Conservation (phyloP, 129 eudicot genomes). For the Arctium minus region DNA sequence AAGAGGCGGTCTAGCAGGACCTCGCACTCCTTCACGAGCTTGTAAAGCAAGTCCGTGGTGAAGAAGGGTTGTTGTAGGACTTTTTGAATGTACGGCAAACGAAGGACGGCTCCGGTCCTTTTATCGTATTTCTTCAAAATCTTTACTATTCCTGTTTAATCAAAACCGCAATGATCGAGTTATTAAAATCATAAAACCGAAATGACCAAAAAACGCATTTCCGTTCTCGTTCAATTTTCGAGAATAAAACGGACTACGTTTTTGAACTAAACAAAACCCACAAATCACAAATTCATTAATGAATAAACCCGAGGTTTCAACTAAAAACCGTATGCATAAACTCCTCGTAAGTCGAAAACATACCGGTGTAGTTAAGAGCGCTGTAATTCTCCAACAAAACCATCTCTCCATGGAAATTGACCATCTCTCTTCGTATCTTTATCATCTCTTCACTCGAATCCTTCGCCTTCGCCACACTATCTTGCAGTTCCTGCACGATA, state of each 20-base stretch:
- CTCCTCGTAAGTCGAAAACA: background rate
- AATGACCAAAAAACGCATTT: background rate
- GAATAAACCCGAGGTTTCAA: background rate
- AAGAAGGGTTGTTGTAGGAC: constrained; percentile 83
- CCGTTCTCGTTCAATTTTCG: background rate
- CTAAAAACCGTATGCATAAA: background rate
- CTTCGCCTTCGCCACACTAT: constrained; percentile 53
- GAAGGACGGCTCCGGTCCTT: constrained; percentile 76
- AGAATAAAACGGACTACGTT: background rate
- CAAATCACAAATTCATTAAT: background rate
- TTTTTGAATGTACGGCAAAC: constrained; percentile 75
- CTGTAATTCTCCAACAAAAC: constrained; percentile 83
- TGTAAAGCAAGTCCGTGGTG: constrained; percentile 69
- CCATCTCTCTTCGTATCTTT: constrained; percentile 67
- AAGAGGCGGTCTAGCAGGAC: constrained; percentile 54
- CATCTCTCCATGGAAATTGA: constrained; percentile 92
- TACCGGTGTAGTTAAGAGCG: constrained; percentile 83
- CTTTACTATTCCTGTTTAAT: constrained; percentile 57
- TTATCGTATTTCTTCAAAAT: constrained; percentile 81
- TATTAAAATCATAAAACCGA: background rate
- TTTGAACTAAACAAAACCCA: background rate
- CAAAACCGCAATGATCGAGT: background rate
- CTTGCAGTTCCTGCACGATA: constrained; percentile 56
- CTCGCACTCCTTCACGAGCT: constrained; percentile 87
- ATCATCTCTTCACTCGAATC: constrained; percentile 60